Base-by-base conservation (phyloP, 495 filamentous ascomycete species). In the Corynascus novoguineensis region DNA sequence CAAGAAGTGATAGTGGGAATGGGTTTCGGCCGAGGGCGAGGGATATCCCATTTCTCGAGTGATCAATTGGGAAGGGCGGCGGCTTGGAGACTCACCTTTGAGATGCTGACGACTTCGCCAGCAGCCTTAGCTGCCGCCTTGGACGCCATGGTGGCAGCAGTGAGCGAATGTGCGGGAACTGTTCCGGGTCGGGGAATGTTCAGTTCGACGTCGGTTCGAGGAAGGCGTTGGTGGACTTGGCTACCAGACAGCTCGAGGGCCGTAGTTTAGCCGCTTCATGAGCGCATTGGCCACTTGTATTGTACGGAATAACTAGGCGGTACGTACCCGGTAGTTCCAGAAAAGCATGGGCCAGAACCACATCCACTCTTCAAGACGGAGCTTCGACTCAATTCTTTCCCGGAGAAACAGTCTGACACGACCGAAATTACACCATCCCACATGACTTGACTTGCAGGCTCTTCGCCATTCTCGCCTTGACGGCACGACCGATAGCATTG, bases 101-200 rank as follows among this genome's bases (percentile, higher is more conserved):
- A 60, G 60, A 83, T 73, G 59, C 64, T 72, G 57, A 81, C 62
- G 28, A 73, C 74, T 60, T 71, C 68, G 44, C 67, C 71, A 12
- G 71, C 77, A 64, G 71, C 73, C 64, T 79, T 81, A 19, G 73
- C 73, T 64, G 70, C 78, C 62, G 67, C 75, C 65, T 80, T 78
- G 48, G 80, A 79, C 49, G 80, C 78, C 80, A 83, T 83, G 59
- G 55, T 74, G 67, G 61, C 48, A 38, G 40, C 5, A 41, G 29
- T 32, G 5, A 40, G 29, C 25, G 55, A 29, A 27, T 57, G 55
- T 45, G 34, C 21, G 17, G 34, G 8, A 8, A 27, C 21, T 17
- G 7, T 50, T 31, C 32, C 7, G 24, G 35, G 34, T 50, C 55
- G 27, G 19, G 24, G n/a, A n/a, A 34, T 31, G 15, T 5, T 24